Evolutionary conservation across 495 filamentous ascomycete species (phyloP).

Genomic region (Aspergillus affinis): DNA sequence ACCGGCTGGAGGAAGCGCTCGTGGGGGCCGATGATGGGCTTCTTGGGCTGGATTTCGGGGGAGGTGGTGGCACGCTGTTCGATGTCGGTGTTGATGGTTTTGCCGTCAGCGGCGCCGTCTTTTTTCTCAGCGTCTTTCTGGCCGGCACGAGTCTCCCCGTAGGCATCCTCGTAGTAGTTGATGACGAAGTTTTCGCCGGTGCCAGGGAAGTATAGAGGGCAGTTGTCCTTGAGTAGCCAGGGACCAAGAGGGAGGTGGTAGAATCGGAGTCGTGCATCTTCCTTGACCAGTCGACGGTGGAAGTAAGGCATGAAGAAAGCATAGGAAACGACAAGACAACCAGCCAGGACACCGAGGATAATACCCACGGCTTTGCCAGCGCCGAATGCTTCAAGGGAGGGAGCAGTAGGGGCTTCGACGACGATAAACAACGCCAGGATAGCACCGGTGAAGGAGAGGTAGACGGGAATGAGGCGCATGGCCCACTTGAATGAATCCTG

Average conservation of each 20-base stretch:
- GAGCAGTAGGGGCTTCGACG: conserved; percentile 35
- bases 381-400: conserved; percentile 45
- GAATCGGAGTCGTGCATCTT: conserved; percentile 57
- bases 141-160: conserved; percentile 26
- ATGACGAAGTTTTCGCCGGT: conserved; percentile 42
- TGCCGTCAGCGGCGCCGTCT: conserved; percentile 49
- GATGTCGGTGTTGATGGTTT: conserved; percentile 63
- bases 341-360: conserved; percentile 58
- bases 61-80: conserved; percentile 52
- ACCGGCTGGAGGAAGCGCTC: conserved; percentile 39
- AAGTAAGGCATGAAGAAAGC: conserved; percentile 65
- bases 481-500: conserved; percentile 56
- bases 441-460: conserved; percentile 58
- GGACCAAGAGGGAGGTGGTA: conserved; percentile 60
- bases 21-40: conserved; percentile 24
- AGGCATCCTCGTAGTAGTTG: conserved; percentile 50
- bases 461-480: conserved; percentile 58
- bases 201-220: conserved; percentile 49
- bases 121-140: conserved; percentile 13
- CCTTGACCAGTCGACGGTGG: conserved; percentile 54
- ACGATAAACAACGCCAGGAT: conserved; percentile 66
- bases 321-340: conserved; percentile 48
- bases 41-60: conserved; percentile 28
- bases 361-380: conserved; percentile 53
- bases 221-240: conserved; percentile 44